Conservation (phyloP, 345 rosid species). For the Noccaea caerulescens region DNA sequence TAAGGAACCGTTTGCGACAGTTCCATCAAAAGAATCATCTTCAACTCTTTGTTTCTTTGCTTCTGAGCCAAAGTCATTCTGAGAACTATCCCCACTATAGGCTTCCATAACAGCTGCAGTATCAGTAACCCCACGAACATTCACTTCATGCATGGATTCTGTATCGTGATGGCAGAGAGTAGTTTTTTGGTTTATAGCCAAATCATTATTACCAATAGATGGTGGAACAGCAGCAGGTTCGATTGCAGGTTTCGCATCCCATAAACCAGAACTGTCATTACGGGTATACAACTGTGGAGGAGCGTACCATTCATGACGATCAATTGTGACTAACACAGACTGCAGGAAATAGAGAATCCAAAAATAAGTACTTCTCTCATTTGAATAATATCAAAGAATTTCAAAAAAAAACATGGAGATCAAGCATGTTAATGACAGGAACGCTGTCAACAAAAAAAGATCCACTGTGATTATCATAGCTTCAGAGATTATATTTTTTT, state of each 20-base stretch:
- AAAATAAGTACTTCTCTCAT: constrained; percentile 33
- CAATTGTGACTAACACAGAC: constrained; percentile 84
- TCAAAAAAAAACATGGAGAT: constrained; percentile 16
- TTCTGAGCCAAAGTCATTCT: constrained; percentile 58
- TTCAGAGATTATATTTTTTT: neutral
- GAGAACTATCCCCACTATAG: constrained; percentile 55
- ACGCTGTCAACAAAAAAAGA: constrained; percentile 7
- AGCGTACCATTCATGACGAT: constrained; percentile 97
- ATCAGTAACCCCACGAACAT: constrained; percentile 55
- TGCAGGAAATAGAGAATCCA: constrained; percentile 49
- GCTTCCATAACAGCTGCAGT: constrained; percentile 60
- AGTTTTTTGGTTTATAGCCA: constrained; percentile 37
- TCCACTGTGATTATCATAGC: neutral
- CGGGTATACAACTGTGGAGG: constrained; percentile 90
- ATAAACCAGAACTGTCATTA: constrained; percentile 83
- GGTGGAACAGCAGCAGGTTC: constrained; percentile 47
- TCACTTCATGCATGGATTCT: constrained; percentile 56
- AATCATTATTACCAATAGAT: constrained; percentile 46
- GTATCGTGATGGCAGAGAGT: constrained; percentile 48
- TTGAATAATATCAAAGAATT: constrained; percentile 16
- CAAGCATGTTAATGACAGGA: constrained; percentile 27
- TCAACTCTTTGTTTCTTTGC: constrained; percentile 66
- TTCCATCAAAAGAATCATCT: constrained; percentile 57
- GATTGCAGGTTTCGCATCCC: constrained; percentile 75
- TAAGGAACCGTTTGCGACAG: constrained; percentile 49